Evolutionary conservation across 2,329 filamentous ascomycete species (phyloP).

Genomic region (Colletotrichum tropicicola): DNA sequence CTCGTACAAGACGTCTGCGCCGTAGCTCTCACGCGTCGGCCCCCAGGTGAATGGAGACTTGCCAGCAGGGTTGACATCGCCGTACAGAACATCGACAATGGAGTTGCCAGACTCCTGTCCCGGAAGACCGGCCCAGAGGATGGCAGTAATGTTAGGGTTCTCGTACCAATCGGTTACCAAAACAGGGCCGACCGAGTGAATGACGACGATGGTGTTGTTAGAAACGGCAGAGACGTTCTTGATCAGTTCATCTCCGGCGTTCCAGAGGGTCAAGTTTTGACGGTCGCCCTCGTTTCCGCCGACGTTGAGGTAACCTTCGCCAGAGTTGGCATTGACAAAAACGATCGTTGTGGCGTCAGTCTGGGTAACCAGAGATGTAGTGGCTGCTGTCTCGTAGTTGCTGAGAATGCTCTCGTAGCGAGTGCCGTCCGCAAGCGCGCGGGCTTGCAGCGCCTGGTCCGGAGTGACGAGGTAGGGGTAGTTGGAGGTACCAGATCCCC

Average conservation of each 20-base stretch:
- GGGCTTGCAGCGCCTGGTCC: conserved; percentile 72
- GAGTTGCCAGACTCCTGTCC: conserved; percentile 86
- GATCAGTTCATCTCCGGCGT: conserved; percentile 81
- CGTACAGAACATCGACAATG: conserved; percentile 85
- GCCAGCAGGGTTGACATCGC: conserved; percentile 78
- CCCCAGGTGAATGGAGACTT: conserved; percentile 87
- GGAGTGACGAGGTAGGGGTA: conserved; percentile 83
- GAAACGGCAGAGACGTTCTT: conserved; percentile 79
- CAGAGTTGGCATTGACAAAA: conserved; percentile 87
- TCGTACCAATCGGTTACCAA: conserved; percentile 79
- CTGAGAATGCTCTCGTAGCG: conserved; percentile 73
- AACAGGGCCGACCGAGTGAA: conserved; percentile 86
- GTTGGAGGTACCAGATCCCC: conserved; percentile 79
- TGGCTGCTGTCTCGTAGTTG: conserved; percentile 70
- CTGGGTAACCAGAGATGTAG: conserved; percentile 67
- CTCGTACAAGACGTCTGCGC: conserved; percentile 71
- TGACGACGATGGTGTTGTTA: conserved; percentile 91
- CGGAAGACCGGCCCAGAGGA: conserved; percentile 83
- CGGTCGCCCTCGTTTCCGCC: conserved; percentile 89
- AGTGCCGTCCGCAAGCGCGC: conserved; percentile 67
- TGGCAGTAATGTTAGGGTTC: conserved; percentile 82
- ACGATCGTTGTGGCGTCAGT: conserved; percentile 79
- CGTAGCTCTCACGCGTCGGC: conserved; percentile 72
- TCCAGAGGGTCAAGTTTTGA: conserved; percentile 92
- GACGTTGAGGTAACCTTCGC: conserved; percentile 86